These are phyloP conservation scores for Galerina sulciceps DNA, from an alignment of 768 basidiomycete genomes.

Conservation along the genomic window DNA sequence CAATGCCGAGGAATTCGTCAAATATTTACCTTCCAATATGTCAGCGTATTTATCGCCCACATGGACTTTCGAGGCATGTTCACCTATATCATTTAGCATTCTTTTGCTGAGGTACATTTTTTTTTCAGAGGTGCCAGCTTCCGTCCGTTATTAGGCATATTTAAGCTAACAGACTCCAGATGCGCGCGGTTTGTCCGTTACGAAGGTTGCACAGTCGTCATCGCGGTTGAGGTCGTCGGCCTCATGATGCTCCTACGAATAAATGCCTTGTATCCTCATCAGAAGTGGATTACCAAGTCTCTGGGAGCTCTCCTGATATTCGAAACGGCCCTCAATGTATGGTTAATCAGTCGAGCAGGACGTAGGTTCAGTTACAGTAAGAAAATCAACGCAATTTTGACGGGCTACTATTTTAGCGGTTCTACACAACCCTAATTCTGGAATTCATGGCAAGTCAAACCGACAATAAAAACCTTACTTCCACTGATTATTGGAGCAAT, in stretches of 20 bases:
- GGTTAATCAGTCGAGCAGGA: conserved; percentile 54
- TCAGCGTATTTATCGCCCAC: conserved; percentile 45
- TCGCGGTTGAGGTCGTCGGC: conserved; percentile 54
- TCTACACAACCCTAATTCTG: conserved; percentile 40
- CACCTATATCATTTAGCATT: background rate
- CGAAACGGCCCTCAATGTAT: conserved; percentile 52
- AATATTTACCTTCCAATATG: background rate
- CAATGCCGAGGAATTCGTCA: background rate
- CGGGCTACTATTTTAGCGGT: conserved; percentile 36
- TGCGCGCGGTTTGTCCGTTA: conserved; percentile 53
- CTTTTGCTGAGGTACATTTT: background rate
- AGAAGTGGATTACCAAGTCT: conserved; percentile 31
- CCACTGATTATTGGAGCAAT: background rate
- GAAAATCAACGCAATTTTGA: background rate
- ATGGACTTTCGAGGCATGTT: conserved; percentile 42
- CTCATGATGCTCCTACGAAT: conserved; percentile 65
- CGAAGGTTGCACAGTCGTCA: conserved; percentile 57
- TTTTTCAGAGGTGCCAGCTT: conserved; percentile 17
- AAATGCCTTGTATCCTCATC: conserved; percentile 40
- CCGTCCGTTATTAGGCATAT: background rate
- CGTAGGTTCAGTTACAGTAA: conserved; percentile 38
- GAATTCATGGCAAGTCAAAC: conserved; percentile 33
- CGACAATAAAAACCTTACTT: background rate
- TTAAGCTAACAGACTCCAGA: conserved; percentile 23
- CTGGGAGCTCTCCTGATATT: conserved; percentile 41